Evolutionary conservation across 495 filamentous ascomycete species (phyloP), one percentile per base, ranked within the genome.

Genomic region (Penicillium alfredii): DNA sequence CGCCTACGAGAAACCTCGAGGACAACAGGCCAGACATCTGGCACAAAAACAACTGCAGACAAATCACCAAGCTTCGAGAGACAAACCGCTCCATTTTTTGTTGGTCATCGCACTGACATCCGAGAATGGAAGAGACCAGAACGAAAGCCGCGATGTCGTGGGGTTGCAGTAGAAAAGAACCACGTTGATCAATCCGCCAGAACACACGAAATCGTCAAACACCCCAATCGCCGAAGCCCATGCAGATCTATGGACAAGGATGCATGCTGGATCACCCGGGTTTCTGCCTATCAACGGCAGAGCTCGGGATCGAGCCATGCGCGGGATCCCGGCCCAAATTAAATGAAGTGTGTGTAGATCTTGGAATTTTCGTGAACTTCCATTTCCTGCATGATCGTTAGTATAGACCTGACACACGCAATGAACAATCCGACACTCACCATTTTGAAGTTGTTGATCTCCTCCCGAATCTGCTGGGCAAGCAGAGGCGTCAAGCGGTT

Each of bases 311-410:
- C 24, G 22, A 40, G 50, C 54, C 49, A 40, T 44, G 44, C 40
- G 39, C 47, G 43, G 33, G 26, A 60, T 56, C 52, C 32, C 44
- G 35, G 43, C 30, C 55, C 54, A 43, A 45, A 50, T 68, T 51
- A 99, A 70, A 99, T 95, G 76, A 97, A 99, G 76, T 99, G 92
- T 51, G 92, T 99, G 73, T 97, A 94, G 48, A 95, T 84, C 65
- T 97, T 97, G 37, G 93, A 97, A 59, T 82, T 84, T 67, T 95
- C 88, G 58, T 99, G 92, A 56, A 99, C 92, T 71, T 97, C 92
- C 92, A 99, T 99, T 67, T 99, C 92, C 93, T 98, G 45, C 15
- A 13, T n/a, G 20, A 9, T 53, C 57, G 45, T 73, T 47, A 73
- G 58, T 45, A 38, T 20, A 13, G 17, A 32, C 3, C 9, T n/a